Conservation (phyloP, 2,329 filamentous ascomycete genomes). For the Cryphonectria japonica region DNA sequence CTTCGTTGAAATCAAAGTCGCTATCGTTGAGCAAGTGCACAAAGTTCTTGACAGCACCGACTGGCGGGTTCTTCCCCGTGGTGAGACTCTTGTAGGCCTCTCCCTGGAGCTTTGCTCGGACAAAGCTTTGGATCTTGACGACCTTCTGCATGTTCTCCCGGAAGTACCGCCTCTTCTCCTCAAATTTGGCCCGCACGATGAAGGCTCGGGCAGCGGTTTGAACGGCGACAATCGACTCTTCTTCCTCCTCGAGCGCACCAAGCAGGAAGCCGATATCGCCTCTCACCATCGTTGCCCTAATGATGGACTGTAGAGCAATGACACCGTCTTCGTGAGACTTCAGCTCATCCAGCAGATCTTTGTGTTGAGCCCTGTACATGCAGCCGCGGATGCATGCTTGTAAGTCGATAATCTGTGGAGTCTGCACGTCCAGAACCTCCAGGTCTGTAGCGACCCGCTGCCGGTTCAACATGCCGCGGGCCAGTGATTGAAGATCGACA, state of each 20-base stretch:
- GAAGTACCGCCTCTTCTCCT: conserved; percentile 86
- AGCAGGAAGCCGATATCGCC: conserved; percentile 74
- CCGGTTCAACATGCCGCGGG: conserved; percentile 65
- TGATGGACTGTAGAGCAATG: conserved; percentile 72
- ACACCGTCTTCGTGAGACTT: conserved; percentile 69
- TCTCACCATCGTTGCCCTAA: conserved; percentile 79
- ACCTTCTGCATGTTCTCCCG: conserved; percentile 98
- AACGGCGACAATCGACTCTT: conserved; percentile 74
- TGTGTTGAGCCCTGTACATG: conserved; percentile 63
- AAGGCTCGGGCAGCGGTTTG: conserved; percentile 76
- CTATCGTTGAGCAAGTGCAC: conserved; percentile 97
- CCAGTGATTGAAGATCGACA: conserved; percentile 58
- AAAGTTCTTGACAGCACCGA: conserved; percentile 97
- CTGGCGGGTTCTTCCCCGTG: conserved; percentile 92
- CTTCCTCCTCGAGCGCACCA: conserved; percentile 78
- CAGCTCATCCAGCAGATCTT: conserved; percentile 69
- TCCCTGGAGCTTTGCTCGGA: conserved; percentile 91
- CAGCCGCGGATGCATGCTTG: conserved; percentile 72
- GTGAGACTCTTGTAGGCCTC: conserved; percentile 98
- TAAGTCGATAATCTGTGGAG: conserved; percentile 60
- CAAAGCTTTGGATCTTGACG: conserved; percentile 97
- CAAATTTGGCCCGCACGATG: conserved; percentile 74
- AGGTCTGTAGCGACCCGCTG: conserved; percentile 52
- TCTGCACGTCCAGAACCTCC: conserved; percentile 61
- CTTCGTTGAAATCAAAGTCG: conserved; percentile 98